Conservation (phyloP, 352 stramenopile species). For the Globisporangium polare region DNA sequence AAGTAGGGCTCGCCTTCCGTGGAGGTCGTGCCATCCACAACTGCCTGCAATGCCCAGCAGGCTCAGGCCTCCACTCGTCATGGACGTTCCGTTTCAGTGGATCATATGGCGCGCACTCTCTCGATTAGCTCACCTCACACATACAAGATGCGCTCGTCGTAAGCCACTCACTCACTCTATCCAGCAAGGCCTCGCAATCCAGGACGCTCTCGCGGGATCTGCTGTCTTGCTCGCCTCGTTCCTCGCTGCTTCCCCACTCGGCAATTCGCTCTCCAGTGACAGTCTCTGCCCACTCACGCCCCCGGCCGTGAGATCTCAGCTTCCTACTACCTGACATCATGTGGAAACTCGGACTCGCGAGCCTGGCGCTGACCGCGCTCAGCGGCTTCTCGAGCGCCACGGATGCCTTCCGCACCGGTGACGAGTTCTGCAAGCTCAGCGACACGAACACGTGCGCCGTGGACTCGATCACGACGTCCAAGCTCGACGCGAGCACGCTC, state of each 20-base stretch:
- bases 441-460: slow-evolving; percentile 42
- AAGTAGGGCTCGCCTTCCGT: background rate
- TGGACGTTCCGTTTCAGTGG: background rate
- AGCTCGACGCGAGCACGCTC: slow-evolving; percentile 41
- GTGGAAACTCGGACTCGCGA: slow-evolving; percentile 31
- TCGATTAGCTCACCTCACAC: background rate
- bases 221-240: background rate
- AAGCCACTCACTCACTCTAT: slow-evolving; percentile 5
- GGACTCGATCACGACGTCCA: slow-evolving; percentile 42
- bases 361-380: slow-evolving; percentile 19
- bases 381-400: slow-evolving; percentile 6
- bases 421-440: slow-evolving; percentile 55
- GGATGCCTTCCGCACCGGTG: slow-evolving; percentile 30
- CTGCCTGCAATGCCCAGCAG: background rate
- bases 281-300: background rate
- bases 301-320: background rate
- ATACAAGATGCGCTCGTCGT: background rate
- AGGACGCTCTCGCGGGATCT: background rate
- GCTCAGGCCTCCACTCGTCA: background rate
- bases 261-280: background rate
- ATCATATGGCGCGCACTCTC: background rate
- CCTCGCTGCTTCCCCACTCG: background rate
- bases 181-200: background rate
- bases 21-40: background rate
- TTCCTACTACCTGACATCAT: slow-evolving; percentile 11